These are phyloP conservation scores for Pleurotus eryngii DNA, from an alignment of 768 basidiomycete species.

Conservation along the genomic window DNA sequence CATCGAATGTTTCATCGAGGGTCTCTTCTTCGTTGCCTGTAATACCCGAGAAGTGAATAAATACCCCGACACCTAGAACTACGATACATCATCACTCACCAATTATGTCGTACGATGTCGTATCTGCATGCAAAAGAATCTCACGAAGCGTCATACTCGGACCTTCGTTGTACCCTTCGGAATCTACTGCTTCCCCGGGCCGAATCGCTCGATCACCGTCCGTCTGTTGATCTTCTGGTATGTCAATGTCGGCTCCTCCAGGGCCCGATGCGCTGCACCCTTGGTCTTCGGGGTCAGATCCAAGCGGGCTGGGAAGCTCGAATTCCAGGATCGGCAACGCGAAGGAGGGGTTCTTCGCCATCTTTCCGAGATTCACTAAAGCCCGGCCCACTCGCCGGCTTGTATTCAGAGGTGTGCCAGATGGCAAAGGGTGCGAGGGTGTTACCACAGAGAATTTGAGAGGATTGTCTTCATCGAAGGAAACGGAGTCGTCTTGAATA, in stretches of 20 bases:
- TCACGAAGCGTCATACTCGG: constrained; percentile 48
- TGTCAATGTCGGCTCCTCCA: neutral
- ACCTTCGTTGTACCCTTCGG: constrained; percentile 31
- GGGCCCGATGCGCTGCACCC: neutral
- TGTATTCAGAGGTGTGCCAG: constrained; percentile 1
- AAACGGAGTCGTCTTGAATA: constrained; percentile 5
- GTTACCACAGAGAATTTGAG: neutral
- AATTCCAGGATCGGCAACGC: neutral
- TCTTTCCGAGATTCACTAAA: constrained; percentile 11
- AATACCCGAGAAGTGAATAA: neutral
- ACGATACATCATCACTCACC: constrained; percentile 17
- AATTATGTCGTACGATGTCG: constrained; percentile 35
- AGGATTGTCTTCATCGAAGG: constrained; percentile 4
- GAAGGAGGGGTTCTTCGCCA: constrained; percentile 6
- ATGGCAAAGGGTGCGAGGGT: neutral
- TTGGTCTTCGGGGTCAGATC: neutral
- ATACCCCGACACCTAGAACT: too few relatives aligned
- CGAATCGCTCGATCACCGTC: constrained; percentile 7
- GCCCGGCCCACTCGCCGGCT: constrained; percentile 17
- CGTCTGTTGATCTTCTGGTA: neutral
- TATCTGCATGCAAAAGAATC: constrained; percentile 38
- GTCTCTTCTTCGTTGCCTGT: neutral
- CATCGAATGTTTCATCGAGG: neutral
- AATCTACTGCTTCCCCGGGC: constrained; percentile 23
- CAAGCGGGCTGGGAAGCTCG: neutral